Evolutionary conservation across 805 yeast genomes (phyloP).

Genomic region (Starmerella riodocensis): DNA sequence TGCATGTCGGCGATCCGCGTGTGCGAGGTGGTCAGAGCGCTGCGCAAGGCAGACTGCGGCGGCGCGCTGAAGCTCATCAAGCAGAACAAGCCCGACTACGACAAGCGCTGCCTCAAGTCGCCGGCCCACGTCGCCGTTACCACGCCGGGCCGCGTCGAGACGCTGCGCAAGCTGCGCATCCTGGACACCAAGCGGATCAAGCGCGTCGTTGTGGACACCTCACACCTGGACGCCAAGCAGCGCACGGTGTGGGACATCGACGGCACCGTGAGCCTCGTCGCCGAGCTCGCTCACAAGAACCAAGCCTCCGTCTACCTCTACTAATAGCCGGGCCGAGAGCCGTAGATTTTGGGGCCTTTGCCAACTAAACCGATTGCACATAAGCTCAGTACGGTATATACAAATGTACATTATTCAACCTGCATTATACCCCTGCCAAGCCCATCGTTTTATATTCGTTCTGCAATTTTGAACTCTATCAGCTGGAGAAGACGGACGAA

Average conservation of each 20-base stretch:
- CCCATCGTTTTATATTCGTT: too few species aligned
- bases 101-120: constrained; percentile 34
- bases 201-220: constrained; percentile 45
- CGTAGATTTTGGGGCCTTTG: too few species aligned
- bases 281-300: constrained; percentile 21
- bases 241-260: constrained; percentile 46
- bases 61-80: constrained; percentile 59
- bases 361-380: too few species aligned
- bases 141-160: constrained; percentile 48
- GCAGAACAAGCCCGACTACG: constrained; percentile 59
- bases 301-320: constrained; percentile 43
- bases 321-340: too few species aligned
- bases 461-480: too few species aligned
- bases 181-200: constrained; percentile 35
- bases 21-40: constrained; percentile 66
- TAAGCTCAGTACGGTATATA: too few species aligned
- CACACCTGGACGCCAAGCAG: constrained; percentile 47
- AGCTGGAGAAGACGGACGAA: not conserved
- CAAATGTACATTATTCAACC: too few species aligned
- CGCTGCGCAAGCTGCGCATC: constrained; percentile 36
- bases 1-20: constrained; percentile 75
- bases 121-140: constrained; percentile 41
- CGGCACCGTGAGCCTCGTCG: constrained; percentile 23
- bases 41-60: constrained; percentile 32
- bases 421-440: too few species aligned